phyloP scores from a whole-genome alignment of 164 flowering plant species.

The Houttuynia cordata region DNA sequence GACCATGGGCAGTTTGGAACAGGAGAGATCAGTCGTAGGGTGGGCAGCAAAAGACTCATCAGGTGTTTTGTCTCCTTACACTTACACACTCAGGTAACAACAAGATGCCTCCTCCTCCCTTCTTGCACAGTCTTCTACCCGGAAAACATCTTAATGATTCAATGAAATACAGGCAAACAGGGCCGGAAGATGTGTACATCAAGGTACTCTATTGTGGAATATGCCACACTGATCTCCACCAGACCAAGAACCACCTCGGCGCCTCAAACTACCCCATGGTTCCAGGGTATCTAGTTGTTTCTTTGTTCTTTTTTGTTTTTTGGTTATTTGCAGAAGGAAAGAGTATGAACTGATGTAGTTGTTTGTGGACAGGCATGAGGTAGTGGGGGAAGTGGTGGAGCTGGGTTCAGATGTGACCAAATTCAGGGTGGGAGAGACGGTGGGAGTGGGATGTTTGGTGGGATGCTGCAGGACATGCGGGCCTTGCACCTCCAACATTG shows the following conservation, averaged over 20 bases:
- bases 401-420: conserved; percentile 35
- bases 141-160: neutral
- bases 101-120: neutral
- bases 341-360: neutral
- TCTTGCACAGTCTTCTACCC: conserved; percentile 11
- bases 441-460: conserved; percentile 46
- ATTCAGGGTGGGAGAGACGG: conserved; percentile 42
- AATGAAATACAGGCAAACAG: conserved; percentile 51
- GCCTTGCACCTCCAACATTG: conserved; percentile 58
- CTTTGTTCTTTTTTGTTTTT: too few species aligned
- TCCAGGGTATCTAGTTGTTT: conserved; percentile 28
- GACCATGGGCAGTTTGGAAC: conserved; percentile 21
- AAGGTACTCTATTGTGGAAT: conserved; percentile 50
- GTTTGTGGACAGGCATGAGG: conserved; percentile 38
- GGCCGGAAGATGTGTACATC: conserved; percentile 68
- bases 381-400: conserved; percentile 50
- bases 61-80: conserved; percentile 35
- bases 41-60: conserved; percentile 49
- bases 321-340: too few species aligned
- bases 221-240: conserved; percentile 58
- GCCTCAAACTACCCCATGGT: conserved; percentile 42
- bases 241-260: conserved; percentile 28
- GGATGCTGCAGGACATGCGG: conserved; percentile 51
- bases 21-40: conserved; percentile 26
- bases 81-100: conserved; percentile 32